Evolutionary conservation across 2,329 filamentous ascomycete species (phyloP).

Genomic region (Phyllosticta citriasiana): DNA sequence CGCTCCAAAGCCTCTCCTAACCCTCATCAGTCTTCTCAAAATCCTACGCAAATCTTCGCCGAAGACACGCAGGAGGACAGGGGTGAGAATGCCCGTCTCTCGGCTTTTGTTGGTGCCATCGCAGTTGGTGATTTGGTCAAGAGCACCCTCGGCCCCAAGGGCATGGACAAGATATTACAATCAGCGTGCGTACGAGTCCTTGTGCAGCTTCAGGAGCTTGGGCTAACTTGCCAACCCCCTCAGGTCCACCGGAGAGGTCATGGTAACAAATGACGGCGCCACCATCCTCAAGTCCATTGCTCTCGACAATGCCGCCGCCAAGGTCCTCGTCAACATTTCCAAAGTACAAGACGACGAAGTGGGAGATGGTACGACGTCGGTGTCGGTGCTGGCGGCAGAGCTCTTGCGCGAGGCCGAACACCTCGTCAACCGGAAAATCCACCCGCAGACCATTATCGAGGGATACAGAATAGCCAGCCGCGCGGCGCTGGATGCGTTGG

Average conservation of each 20-base stretch:
- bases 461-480: slow-evolving; percentile 94
- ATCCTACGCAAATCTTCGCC: slow-evolving; percentile 95
- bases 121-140: slow-evolving; percentile 96
- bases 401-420: slow-evolving; percentile 93
- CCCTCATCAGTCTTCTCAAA: slow-evolving; percentile 35
- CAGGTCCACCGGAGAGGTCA: slow-evolving; percentile 89
- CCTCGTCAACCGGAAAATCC: slow-evolving; percentile 95
- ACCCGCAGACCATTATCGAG: slow-evolving; percentile 98
- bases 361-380: slow-evolving; percentile 96
- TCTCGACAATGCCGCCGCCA: slow-evolving; percentile 94
- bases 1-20: background rate
- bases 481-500: slow-evolving; percentile 75
- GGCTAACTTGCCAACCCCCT: slow-evolving; percentile 15
- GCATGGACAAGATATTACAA: slow-evolving; percentile 97
- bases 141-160: slow-evolving; percentile 92
- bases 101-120: slow-evolving; percentile 97
- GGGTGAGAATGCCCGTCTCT: slow-evolving; percentile 96
- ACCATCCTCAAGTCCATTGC: slow-evolving; percentile 98
- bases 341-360: slow-evolving; percentile 99
- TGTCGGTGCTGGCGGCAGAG: slow-evolving; percentile 89
- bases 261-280: slow-evolving; percentile 98
- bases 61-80: slow-evolving; percentile 96
- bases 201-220: slow-evolving; percentile 8
- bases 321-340: slow-evolving; percentile 97
- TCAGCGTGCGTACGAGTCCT: slow-evolving; percentile 57